Conservation (phyloP, 495 filamentous ascomycete genomes). For the Penicillium egyptiacum region DNA sequence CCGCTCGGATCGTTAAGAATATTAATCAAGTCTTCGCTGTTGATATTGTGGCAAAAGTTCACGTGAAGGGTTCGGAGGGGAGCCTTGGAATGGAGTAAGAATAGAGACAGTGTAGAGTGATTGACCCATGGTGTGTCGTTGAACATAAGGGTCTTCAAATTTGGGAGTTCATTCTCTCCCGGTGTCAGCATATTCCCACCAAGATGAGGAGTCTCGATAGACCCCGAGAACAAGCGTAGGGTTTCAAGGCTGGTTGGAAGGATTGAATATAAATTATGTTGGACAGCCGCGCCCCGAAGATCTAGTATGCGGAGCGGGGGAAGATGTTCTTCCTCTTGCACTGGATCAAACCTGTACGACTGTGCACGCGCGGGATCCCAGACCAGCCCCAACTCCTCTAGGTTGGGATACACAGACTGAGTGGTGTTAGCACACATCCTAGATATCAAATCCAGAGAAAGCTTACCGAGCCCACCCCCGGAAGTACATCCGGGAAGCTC, state of each 20-base stretch:
- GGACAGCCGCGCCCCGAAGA: constrained; percentile 30
- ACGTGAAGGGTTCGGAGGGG: constrained; percentile 33
- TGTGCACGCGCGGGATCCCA: constrained; percentile 28
- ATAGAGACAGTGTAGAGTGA: constrained; percentile 10
- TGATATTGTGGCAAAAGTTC: constrained; percentile 29
- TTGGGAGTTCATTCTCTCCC: constrained; percentile 19
- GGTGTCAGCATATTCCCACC: background rate
- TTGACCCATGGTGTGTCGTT: constrained; percentile 31
- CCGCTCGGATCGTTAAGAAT: constrained; percentile 4
- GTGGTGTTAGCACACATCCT: constrained; percentile 5
- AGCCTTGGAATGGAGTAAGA: constrained; percentile 25
- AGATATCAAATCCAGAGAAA: background rate
- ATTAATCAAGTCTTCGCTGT: constrained; percentile 7
- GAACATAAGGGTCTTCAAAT: constrained; percentile 36
- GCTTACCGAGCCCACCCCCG: constrained; percentile 11
- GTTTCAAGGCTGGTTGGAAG: constrained; percentile 36
- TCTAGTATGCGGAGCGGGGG: constrained; percentile 34
- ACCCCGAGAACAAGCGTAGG: constrained; percentile 33
- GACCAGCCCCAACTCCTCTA: constrained; percentile 39
- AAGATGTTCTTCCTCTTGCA: constrained; percentile 12
- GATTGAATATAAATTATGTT: constrained; percentile 14
- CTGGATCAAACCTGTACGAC: constrained; percentile 9
- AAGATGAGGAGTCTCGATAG: constrained; percentile 5
- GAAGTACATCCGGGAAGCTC: constrained; percentile 20
- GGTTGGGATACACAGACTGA: constrained; percentile 31